Conservation (phyloP, 371 early-diverging fungal species). For the Lichtheimia ornata region DNA sequence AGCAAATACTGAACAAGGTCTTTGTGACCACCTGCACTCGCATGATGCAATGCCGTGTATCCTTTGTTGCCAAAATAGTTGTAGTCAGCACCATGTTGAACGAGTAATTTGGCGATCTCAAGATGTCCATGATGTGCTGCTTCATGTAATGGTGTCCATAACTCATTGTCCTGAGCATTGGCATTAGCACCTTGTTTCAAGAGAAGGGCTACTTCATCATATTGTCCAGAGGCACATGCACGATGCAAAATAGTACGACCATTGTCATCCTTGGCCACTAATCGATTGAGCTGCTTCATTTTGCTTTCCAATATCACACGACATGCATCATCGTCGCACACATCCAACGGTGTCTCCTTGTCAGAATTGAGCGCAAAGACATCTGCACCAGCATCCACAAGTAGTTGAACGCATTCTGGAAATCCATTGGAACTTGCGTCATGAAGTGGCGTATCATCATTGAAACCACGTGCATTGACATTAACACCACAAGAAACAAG, state of each 20-base stretch:
- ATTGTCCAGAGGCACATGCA: constrained; percentile 27
- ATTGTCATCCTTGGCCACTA: constrained; percentile 26
- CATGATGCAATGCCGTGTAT: constrained; percentile 79
- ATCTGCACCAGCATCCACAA: constrained; percentile 66
- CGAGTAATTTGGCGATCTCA: constrained; percentile 60
- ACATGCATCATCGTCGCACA: constrained; percentile 42
- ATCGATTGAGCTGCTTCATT: constrained; percentile 39
- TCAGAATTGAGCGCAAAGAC: constrained; percentile 59
- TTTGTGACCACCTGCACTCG: constrained; percentile 53
- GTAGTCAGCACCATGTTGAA: constrained; percentile 74
- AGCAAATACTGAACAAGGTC: constrained; percentile 68
- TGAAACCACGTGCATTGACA: constrained; percentile 62
- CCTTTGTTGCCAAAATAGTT: constrained; percentile 58
- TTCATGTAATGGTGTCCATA: constrained; percentile 83
- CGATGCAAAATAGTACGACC: constrained; percentile 36
- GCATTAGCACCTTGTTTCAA: constrained; percentile 75
- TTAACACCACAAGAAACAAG: constrained; percentile 59
- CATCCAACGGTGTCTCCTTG: constrained; percentile 56
- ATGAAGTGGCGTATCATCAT: constrained; percentile 78
- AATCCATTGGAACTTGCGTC: constrained; percentile 77
- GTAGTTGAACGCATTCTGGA: constrained; percentile 55
- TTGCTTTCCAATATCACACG: constrained; percentile 21
- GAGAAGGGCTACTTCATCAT: constrained; percentile 23
- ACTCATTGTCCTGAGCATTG: constrained; percentile 63
- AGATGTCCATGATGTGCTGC: constrained; percentile 72